phyloP scores from a whole-genome alignment of 352 stramenopile genomes.

The Phytophthora constricta region DNA sequence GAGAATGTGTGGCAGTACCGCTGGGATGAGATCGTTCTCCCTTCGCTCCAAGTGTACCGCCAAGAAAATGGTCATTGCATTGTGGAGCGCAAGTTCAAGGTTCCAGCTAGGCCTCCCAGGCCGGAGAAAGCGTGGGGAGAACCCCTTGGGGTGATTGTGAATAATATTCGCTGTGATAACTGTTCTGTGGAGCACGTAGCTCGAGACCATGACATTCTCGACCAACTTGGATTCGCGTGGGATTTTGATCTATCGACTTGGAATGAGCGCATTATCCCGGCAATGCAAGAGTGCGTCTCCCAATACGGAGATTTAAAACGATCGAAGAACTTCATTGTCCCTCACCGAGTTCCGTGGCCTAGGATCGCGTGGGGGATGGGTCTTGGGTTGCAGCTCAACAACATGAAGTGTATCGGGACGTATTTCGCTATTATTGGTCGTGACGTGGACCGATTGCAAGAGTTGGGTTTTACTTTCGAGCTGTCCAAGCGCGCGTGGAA shows the following conservation, averaged over 20 bases:
- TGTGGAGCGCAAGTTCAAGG: conserved; percentile 31
- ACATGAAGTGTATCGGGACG: neutral
- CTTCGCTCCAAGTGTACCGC: conserved; percentile 37
- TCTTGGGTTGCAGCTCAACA: conserved; percentile 19
- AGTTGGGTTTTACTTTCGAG: conserved; percentile 40
- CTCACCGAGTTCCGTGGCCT: conserved; percentile 38
- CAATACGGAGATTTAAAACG: conserved; percentile 34
- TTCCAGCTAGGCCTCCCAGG: conserved; percentile 38
- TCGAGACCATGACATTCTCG: conserved; percentile 42
- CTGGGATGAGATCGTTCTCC: conserved; percentile 44
- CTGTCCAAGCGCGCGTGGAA: neutral
- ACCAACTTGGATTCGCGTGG: conserved; percentile 55
- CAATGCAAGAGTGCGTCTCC: conserved; percentile 39
- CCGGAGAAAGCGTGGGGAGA: conserved; percentile 36
- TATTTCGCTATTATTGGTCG: neutral
- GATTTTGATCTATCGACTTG: conserved; percentile 39
- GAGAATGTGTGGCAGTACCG: conserved; percentile 32
- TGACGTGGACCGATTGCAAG: neutral
- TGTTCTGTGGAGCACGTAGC: conserved; percentile 41
- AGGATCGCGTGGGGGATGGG: conserved; percentile 30
- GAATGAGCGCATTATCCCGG: conserved; percentile 44
- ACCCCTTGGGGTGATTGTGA: conserved; percentile 42
- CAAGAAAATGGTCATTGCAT: conserved; percentile 40
- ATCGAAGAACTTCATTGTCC: conserved; percentile 44
- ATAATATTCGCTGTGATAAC: conserved; percentile 39